Percentiles rank a stretch among this genome's conserved stretches.
Conservation (phyloP, 257 asterid genomes). For the Apocynum venetum region DNA sequence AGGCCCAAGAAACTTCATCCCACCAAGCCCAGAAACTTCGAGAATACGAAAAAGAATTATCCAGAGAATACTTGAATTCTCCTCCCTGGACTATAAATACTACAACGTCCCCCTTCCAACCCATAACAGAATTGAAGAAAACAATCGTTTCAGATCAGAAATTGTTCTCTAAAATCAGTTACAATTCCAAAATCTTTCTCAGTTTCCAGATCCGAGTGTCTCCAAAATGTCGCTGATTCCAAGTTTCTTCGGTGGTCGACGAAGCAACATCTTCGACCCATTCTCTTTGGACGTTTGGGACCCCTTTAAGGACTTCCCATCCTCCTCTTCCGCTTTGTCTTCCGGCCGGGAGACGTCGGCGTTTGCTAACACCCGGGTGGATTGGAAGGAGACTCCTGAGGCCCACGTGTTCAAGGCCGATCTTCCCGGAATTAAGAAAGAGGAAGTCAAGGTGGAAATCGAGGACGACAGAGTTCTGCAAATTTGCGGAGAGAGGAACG, state of each 20-base stretch:
- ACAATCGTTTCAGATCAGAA: too few relatives aligned
- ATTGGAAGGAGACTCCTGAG: conserved; percentile 24
- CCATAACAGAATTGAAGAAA: too few relatives aligned
- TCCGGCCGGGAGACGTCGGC: conserved; percentile 9
- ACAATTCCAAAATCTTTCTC: too few relatives aligned
- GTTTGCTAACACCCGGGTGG: conserved; percentile 4
- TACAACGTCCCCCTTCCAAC: too few relatives aligned
- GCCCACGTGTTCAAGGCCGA: conserved; percentile 21
- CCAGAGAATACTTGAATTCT: background rate
- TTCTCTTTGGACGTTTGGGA: conserved; percentile 6
- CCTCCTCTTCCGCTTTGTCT: background rate
- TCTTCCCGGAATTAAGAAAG: conserved; percentile 18
- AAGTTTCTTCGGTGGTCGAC: background rate
- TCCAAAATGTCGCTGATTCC: conserved; percentile 6
- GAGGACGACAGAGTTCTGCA: background rate
- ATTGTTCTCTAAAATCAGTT: too few relatives aligned
- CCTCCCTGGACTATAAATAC: background rate
- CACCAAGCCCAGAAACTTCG: too few relatives aligned
- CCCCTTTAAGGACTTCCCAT: background rate
- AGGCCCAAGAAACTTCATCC: too few relatives aligned
- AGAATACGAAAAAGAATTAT: background rate
- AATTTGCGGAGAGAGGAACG: background rate
- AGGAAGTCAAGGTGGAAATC: background rate
- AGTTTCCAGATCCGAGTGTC: too few relatives aligned
- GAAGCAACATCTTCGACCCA: conserved; percentile 4